Percentiles rank a stretch among this genome's conserved stretches.
Evolutionary conservation across 2,329 filamentous ascomycete species (phyloP).

Genomic region (Neobulgaria alba): DNA sequence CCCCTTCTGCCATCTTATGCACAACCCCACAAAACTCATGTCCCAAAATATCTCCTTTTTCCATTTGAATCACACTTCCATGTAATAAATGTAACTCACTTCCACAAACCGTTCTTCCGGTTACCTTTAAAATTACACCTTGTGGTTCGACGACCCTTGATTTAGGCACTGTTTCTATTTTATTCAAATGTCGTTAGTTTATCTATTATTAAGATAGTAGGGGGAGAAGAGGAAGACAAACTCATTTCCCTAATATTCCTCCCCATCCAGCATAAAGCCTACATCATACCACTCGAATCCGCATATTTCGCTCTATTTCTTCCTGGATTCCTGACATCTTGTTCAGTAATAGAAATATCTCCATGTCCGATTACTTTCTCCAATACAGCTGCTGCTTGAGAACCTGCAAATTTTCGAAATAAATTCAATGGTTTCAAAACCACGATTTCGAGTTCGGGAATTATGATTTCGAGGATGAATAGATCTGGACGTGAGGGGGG

Average conservation of each 20-base stretch:
- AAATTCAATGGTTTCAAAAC: too few relatives aligned
- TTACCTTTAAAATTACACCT: conserved; percentile 77
- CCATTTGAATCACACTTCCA: conserved; percentile 34
- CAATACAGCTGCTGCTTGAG: conserved; percentile 57
- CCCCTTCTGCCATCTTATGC: conserved; percentile 39
- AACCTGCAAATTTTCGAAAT: conserved; percentile 49
- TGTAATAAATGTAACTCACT: conserved; percentile 32
- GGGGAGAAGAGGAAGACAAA: conserved; percentile 29
- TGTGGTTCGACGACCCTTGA: conserved; percentile 63
- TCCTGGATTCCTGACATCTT: conserved; percentile 61
- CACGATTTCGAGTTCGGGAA: too few relatives aligned
- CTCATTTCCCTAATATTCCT: conserved; percentile 68
- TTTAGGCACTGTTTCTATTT: conserved; percentile 55
- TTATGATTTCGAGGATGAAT: too few relatives aligned
- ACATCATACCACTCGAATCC: conserved; percentile 54
- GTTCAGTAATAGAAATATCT: conserved; percentile 53
- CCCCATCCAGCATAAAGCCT: conserved; percentile 73
- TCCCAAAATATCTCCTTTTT: conserved; percentile 45
- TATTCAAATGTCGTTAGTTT: too few relatives aligned
- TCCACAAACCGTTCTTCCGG: conserved; percentile 30
- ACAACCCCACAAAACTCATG: conserved; percentile 46
- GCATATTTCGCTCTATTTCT: conserved; percentile 41
- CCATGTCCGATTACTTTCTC: conserved; percentile 64
- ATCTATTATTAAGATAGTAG: too few relatives aligned
- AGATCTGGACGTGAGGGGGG: too few relatives aligned